phyloP scores from a whole-genome alignment of 441 rosid species.

The Populus hybrid region DNA sequence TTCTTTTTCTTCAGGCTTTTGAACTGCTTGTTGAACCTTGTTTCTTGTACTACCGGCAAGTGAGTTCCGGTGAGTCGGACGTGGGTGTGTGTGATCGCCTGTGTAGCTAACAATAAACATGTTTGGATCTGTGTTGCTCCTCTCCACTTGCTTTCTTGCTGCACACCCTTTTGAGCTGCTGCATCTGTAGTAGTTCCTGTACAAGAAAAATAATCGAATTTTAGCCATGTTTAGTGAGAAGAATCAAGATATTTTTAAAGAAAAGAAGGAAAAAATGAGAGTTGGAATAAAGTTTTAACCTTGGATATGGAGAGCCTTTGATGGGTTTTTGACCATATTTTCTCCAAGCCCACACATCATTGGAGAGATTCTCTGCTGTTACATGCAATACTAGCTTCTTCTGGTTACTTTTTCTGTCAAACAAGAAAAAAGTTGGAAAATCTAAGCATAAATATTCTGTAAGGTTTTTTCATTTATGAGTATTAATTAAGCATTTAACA shows the following conservation, averaged over 20 bases:
- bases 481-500: neutral
- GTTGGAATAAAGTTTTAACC: slow-evolving; percentile 33
- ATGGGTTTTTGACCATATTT: slow-evolving; percentile 97
- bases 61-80: slow-evolving; percentile 80
- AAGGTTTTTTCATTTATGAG: neutral
- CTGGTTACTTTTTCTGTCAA: slow-evolving; percentile 57
- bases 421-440: neutral
- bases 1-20: slow-evolving; percentile 23
- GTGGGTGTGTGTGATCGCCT: slow-evolving; percentile 84
- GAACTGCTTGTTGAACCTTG: slow-evolving; percentile 36
- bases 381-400: slow-evolving; percentile 69
- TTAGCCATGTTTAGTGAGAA: neutral
- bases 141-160: slow-evolving; percentile 88
- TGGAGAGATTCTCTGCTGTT: slow-evolving; percentile 62
- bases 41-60: slow-evolving; percentile 81
- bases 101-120: slow-evolving; percentile 64
- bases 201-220: neutral
- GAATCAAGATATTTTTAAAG: neutral
- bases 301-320: slow-evolving; percentile 90
- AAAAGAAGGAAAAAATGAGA: neutral
- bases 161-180: slow-evolving; percentile 82
- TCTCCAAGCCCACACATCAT: slow-evolving; percentile 96
- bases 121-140: slow-evolving; percentile 55
- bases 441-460: neutral
- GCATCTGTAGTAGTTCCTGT: slow-evolving; percentile 88